Conservation (phyloP, 306 rosid genomes). For the Trifolium fragiferum region DNA sequence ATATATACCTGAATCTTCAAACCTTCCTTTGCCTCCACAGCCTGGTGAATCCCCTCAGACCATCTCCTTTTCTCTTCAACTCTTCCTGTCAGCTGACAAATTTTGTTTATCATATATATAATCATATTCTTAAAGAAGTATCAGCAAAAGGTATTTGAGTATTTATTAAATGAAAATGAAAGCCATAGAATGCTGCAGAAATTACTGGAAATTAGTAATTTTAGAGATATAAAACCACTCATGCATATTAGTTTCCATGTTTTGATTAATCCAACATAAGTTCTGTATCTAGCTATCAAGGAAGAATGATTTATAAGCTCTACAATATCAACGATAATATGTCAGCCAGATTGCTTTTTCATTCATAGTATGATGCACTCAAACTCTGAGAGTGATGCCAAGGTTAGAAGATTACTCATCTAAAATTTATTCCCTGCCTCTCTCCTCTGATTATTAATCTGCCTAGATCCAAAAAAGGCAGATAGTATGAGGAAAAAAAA, state of each 20-base stretch:
- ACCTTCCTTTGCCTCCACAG: conserved; percentile 99
- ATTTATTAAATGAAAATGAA: conserved; percentile 20
- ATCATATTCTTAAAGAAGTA: conserved; percentile 40
- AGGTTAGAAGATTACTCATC: background rate
- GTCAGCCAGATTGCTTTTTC: background rate
- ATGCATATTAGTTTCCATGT: background rate
- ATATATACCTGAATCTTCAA: conserved; percentile 81
- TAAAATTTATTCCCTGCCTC: background rate
- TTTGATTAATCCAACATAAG: background rate
- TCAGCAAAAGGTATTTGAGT: conserved; percentile 21
- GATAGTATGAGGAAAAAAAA: background rate
- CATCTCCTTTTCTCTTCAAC: conserved; percentile 98
- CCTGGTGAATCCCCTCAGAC: conserved; percentile 99
- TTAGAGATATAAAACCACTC: conserved; percentile 16
- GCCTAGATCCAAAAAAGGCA: background rate
- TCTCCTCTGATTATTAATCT: background rate
- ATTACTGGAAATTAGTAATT: conserved; percentile 20
- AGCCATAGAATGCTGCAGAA: conserved; percentile 13
- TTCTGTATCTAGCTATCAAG: background rate
- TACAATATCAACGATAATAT: background rate
- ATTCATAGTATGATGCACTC: background rate
- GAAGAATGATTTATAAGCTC: background rate
- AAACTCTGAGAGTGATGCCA: background rate
- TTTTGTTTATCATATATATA: conserved; percentile 29
- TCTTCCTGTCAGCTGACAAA: conserved; percentile 85